A percentile compares a stretch with the other conserved stretches of the same genome.
Evolutionary conservation across 2,329 filamentous ascomycete species (phyloP).

Genomic region (Endocalyx cinctus): DNA sequence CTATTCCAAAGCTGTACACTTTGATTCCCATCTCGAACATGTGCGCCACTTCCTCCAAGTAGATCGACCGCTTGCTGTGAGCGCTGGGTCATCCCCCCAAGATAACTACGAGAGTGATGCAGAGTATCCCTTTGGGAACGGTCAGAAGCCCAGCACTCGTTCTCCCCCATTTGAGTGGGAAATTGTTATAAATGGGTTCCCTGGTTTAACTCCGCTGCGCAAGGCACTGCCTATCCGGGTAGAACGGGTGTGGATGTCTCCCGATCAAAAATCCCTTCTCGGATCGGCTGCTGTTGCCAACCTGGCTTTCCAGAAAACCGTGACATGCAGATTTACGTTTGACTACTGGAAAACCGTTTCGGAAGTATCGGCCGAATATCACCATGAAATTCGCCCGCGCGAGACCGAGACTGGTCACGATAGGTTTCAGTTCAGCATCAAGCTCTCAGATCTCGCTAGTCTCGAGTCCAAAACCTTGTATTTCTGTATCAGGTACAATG

Average conservation of each 20-base stretch:
- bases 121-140: slow-evolving; percentile 78
- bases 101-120: slow-evolving; percentile 81
- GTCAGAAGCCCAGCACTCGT: slow-evolving; percentile 37
- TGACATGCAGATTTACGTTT: slow-evolving; percentile 90
- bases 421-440: slow-evolving; percentile 91
- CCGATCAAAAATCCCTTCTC: slow-evolving; percentile 80
- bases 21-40: slow-evolving; percentile 93
- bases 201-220: slow-evolving; percentile 59
- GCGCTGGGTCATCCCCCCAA: slow-evolving; percentile 85
- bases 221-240: slow-evolving; percentile 67
- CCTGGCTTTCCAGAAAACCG: slow-evolving; percentile 80
- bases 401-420: slow-evolving; percentile 67
- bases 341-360: slow-evolving; percentile 99
- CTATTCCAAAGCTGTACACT: slow-evolving; percentile 96
- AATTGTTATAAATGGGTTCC: slow-evolving; percentile 80
- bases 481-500: slow-evolving; percentile 84
- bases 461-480: slow-evolving; percentile 89
- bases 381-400: slow-evolving; percentile 67
- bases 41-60: slow-evolving; percentile 94
- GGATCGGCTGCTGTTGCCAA: slow-evolving; percentile 84
- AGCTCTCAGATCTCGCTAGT: slow-evolving; percentile 84
- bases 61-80: slow-evolving; percentile 92
- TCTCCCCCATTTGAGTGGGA: slow-evolving; percentile 74
- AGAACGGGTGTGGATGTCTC: slow-evolving; percentile 81
- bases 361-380: slow-evolving; percentile 85